Base-by-base conservation (phyloP, 2,329 filamentous ascomycete species). In the Talaromyces pinophilus region DNA sequence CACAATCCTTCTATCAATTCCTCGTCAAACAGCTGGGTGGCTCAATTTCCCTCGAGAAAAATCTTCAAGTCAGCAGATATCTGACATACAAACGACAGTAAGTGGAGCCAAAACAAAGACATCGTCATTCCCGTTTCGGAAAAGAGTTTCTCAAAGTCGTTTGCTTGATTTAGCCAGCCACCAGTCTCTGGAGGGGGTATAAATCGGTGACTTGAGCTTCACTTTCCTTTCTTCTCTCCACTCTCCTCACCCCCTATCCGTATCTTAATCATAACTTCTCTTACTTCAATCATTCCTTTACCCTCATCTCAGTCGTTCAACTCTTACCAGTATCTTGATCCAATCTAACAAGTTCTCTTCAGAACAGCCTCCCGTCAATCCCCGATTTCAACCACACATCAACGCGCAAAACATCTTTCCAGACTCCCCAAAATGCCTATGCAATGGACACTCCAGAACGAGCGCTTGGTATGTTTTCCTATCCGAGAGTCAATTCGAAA, bases 371-470 rank as follows among this genome's bases (percentile, higher is more conserved):
- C 7, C 25, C 13, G 8, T 54, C 50, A 19, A 13, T 35, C 2
- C 5, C 25, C 15, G 15, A 28, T 15, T n/a, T 30, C 5, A 30
- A n/a, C 15, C 10, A 22, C 30, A 33, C 25, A n/a, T n/a, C 17
- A 6, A 54, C 25, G 30, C 25, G 17, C 25, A 8, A 22, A 22
- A 13, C 7, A 13, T 5, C 30, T 5, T 35, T 13, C 17, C 17
- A 22, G 30, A 7, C 3, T 35, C 11, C 35, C 17, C 19, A 63
- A 42, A 11, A 66, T 66, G 65, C 65, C 65, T 19, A 63, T 66
- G 11, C 54, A 44, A 5, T 66, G 65, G 65, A 60, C 52, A 0
- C 19, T 50, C 2, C 10, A 33, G 1, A 66, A 66, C 8, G 60
- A 66, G 22, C 60, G 54, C 15, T 30, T 66, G 15, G 65, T 66